phyloP scores from a whole-genome alignment of 1,284 basidiomycete species.

The Amylostereum chailletii region DNA sequence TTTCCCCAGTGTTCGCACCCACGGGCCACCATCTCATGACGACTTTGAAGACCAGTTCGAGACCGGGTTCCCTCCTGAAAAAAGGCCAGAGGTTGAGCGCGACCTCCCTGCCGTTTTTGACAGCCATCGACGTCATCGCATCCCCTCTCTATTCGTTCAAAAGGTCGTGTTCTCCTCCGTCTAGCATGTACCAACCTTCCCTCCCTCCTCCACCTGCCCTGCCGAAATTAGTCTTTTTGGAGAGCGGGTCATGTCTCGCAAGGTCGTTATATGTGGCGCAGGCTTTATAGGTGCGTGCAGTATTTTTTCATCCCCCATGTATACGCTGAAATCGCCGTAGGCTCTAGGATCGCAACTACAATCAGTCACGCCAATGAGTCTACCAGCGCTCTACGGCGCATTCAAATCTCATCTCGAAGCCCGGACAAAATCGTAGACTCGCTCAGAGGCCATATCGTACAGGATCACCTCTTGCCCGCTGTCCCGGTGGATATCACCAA shows the following conservation, averaged over 20 bases:
- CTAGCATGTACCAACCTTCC: no score
- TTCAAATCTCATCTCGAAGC: conserved; percentile 49
- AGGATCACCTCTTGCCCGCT: conserved; percentile 32
- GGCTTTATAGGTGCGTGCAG: conserved; percentile 47
- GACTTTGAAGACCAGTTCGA: no score
- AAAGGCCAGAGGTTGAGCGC: no score
- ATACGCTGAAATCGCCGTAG: background rate
- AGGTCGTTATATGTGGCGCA: conserved; percentile 41
- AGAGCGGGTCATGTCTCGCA: background rate
- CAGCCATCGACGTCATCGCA: no score
- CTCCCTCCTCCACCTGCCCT: no score
- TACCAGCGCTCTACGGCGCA: conserved; percentile 17
- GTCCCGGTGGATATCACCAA: conserved; percentile 47
- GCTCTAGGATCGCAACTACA: conserved; percentile 7
- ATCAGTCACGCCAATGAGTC: conserved; percentile 5
- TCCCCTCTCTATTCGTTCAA: no score
- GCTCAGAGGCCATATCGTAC: conserved; percentile 19
- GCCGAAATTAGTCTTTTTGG: no score
- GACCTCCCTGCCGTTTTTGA: no score
- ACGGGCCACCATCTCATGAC: no score
- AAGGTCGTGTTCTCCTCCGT: no score
- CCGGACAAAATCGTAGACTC: conserved; percentile 30
- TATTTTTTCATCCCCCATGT: background rate
- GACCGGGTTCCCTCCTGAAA: no score
- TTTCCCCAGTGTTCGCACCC: no score